phyloP scores from a whole-genome alignment of 1,284 basidiomycete genomes.

The Ganoderma lucidum region DNA sequence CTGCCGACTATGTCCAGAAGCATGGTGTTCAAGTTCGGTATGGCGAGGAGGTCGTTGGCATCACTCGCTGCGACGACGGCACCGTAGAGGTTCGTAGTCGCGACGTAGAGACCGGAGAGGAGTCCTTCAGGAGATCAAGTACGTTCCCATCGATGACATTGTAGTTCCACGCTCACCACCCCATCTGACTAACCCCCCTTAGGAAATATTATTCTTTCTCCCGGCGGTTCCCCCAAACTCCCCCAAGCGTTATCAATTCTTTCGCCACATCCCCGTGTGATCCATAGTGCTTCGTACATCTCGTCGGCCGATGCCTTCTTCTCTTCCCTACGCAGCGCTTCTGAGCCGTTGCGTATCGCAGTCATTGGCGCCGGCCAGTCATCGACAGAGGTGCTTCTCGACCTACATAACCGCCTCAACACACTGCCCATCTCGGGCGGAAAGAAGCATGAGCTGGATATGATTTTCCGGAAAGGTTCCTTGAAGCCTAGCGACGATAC shows the following conservation, averaged over 20 bases:
- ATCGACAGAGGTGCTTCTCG: slow-evolving; percentile 61
- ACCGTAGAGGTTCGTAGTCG: slow-evolving; percentile 50
- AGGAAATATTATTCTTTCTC: slow-evolving; percentile 60
- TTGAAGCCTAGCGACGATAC: slow-evolving; percentile 65
- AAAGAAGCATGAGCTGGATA: slow-evolving; percentile 52
- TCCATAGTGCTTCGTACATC: slow-evolving; percentile 56
- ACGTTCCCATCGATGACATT: slow-evolving; percentile 35
- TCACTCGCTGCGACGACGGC: slow-evolving; percentile 46
- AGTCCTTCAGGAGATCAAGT: slow-evolving; percentile 49
- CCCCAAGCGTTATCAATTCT: slow-evolving; percentile 49
- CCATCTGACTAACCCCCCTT: slow-evolving; percentile 21
- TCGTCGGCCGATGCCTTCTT: slow-evolving; percentile 50
- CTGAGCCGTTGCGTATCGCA: slow-evolving; percentile 52
- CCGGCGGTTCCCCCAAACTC: slow-evolving; percentile 57
- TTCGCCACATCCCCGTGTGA: slow-evolving; percentile 46
- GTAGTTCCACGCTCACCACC: slow-evolving; percentile 16
- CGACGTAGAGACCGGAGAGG: slow-evolving; percentile 46
- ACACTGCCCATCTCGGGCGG: slow-evolving; percentile 36
- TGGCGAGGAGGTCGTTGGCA: slow-evolving; percentile 56
- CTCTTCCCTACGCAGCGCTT: slow-evolving; percentile 33
- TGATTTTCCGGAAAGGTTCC: slow-evolving; percentile 62
- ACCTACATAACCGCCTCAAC: slow-evolving; percentile 53
- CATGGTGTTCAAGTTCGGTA: slow-evolving; percentile 55
- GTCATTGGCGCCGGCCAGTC: slow-evolving; percentile 66
- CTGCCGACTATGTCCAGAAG: slow-evolving; percentile 52